phyloP scores from a whole-genome alignment of 2,329 filamentous ascomycete genomes.

The Aspergillus sclerotialis region DNA sequence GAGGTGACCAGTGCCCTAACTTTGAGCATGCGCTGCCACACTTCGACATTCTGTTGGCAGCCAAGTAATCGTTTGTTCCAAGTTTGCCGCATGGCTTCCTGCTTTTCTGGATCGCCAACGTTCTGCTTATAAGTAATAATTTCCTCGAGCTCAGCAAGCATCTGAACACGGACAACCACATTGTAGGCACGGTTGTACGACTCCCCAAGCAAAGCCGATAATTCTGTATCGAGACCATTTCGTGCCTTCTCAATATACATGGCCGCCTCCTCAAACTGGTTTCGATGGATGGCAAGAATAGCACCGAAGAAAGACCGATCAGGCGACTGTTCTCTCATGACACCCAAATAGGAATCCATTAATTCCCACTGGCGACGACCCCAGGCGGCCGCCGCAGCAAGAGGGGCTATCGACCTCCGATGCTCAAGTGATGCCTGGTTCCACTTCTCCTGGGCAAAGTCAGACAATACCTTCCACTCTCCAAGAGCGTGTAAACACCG shows the following conservation, averaged over 20 bases:
- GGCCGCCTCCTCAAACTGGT: constrained; percentile 89
- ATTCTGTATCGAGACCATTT: constrained; percentile 88
- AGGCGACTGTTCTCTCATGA: constrained; percentile 88
- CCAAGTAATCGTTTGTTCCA: constrained; percentile 95
- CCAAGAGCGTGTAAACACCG: constrained; percentile 92
- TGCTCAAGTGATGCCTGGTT: constrained; percentile 80
- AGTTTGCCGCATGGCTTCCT: constrained; percentile 81
- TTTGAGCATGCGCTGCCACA: constrained; percentile 98
- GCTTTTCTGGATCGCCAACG: constrained; percentile 69
- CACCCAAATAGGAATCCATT: constrained; percentile 94
- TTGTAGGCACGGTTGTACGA: constrained; percentile 97
- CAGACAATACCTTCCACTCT: constrained; percentile 91
- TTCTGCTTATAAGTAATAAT: constrained; percentile 97
- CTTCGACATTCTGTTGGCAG: constrained; percentile 93
- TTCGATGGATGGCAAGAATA: constrained; percentile 88
- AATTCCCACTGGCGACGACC: constrained; percentile 93
- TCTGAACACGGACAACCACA: constrained; percentile 96
- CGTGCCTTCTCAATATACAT: constrained; percentile 83
- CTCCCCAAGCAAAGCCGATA: constrained; percentile 93
- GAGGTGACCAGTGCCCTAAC: constrained; percentile 86
- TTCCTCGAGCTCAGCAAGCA: constrained; percentile 97
- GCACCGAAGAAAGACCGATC: constrained; percentile 97
- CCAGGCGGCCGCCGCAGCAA: constrained; percentile 95
- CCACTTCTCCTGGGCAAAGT: constrained; percentile 88
- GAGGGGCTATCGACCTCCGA: constrained; percentile 80